Evolutionary conservation across 2,329 filamentous ascomycete genomes (phyloP).

Genomic region (Neofusicoccum kwambonambiense): DNA sequence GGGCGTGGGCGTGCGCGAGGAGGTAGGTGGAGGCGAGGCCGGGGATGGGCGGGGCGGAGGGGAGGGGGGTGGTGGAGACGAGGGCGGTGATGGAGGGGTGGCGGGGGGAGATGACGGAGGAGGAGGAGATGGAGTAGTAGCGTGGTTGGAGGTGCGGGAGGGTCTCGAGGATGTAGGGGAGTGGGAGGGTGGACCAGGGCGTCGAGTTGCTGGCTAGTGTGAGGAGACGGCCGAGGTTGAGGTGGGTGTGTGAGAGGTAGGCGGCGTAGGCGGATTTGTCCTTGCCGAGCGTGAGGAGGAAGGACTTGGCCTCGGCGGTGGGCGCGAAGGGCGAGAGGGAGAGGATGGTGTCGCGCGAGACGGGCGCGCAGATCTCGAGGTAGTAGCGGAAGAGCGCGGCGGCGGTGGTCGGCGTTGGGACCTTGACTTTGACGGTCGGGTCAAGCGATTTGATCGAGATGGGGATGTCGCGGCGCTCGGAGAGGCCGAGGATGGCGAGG

Average conservation of each 20-base stretch:
- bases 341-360: slow-evolving; percentile 40
- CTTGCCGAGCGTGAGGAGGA: slow-evolving; percentile 31
- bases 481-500: slow-evolving; percentile 29
- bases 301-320: slow-evolving; percentile 29
- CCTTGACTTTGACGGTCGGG: slow-evolving; percentile 30
- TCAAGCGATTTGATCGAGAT: slow-evolving; percentile 33
- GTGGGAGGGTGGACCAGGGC: slow-evolving; percentile 35
- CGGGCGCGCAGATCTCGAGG: slow-evolving; percentile 46
- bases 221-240: slow-evolving; percentile 41
- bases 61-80: slow-evolving; percentile 34
- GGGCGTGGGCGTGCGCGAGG: slow-evolving; percentile 25
- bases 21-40: slow-evolving; percentile 43
- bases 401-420: slow-evolving; percentile 43
- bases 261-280: slow-evolving; percentile 36
- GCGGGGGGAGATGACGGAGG: slow-evolving; percentile 38
- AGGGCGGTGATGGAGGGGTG: slow-evolving; percentile 40
- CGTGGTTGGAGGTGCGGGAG: slow-evolving; percentile 28
- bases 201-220: slow-evolving; percentile 25
- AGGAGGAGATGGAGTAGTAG: slow-evolving; percentile 38
- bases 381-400: slow-evolving; percentile 45
- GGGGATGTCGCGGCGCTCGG: slow-evolving; percentile 21
- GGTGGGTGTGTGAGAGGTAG: slow-evolving; percentile 31
- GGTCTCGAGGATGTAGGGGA: slow-evolving; percentile 33
- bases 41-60: slow-evolving; percentile 28
- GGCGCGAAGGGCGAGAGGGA: slow-evolving; percentile 43